Percentiles rank a stretch among this genome's conserved stretches.
Evolutionary conservation across 148 eudicot species (phyloP).

Genomic region (Fagopyrum esculentum): DNA sequence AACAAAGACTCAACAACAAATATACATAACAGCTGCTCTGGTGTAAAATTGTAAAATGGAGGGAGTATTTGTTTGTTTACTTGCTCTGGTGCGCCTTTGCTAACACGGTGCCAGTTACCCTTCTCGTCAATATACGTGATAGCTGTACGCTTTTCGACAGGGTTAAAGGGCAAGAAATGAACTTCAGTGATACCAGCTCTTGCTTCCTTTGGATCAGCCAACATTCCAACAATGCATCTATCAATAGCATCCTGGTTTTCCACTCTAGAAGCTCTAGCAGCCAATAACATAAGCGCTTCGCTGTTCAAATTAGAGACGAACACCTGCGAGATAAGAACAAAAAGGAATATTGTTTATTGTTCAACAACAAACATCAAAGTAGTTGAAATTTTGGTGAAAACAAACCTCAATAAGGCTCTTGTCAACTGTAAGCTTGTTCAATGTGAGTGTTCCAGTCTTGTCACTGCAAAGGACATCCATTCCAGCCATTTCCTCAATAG

Average conservation of each 20-base stretch:
- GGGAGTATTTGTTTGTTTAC: conserved; percentile 14
- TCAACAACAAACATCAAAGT: background rate
- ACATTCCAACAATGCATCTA: conserved; percentile 81
- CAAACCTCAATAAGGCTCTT: conserved; percentile 55
- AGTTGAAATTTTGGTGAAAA: background rate
- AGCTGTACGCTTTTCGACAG: conserved; percentile 84
- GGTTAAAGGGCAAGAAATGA: conserved; percentile 83
- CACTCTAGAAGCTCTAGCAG: conserved; percentile 84
- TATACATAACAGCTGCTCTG: background rate
- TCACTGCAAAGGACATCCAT: conserved; percentile 94
- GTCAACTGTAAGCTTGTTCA: conserved; percentile 79
- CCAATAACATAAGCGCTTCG: conserved; percentile 43
- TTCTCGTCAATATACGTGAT: conserved; percentile 51
- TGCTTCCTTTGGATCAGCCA: conserved; percentile 85
- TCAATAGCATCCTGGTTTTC: conserved; percentile 95
- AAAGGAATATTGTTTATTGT: background rate
- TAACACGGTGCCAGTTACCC: conserved; percentile 70
- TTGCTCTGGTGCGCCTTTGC: conserved; percentile 95
- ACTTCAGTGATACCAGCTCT: conserved; percentile 82
- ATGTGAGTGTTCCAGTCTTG: conserved; percentile 82
- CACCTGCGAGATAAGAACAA: conserved; percentile 29
- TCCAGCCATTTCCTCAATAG: conserved; percentile 90
- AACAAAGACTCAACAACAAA: background rate
- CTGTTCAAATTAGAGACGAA: conserved; percentile 40
- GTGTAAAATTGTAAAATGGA: background rate